A percentile compares a stretch with the other conserved stretches of the same genome.
These are phyloP conservation scores for Tricholoma hemisulphureum DNA, from an alignment of 768 basidiomycete genomes.

Conservation along the genomic window DNA sequence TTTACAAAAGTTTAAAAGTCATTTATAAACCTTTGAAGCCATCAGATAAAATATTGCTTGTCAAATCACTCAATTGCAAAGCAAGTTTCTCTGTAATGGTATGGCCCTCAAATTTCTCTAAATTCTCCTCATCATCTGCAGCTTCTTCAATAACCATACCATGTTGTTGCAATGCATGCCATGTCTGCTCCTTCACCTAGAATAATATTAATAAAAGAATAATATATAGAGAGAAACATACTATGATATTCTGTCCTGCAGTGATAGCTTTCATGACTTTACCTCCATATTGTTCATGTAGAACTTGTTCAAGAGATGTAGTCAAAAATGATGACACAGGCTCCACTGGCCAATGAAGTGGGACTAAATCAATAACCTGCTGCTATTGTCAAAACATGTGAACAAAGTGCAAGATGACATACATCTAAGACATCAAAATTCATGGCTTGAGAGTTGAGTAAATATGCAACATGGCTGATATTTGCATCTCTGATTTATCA, in stretches of 20 bases:
- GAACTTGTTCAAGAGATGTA: constrained; percentile 72
- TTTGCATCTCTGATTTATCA: constrained; percentile 46
- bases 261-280: constrained; percentile 77
- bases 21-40: too few relatives aligned
- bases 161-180: constrained; percentile 55
- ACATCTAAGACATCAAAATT: constrained; percentile 80
- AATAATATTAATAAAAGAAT: not conserved
- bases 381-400: not conserved
- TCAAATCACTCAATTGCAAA: not conserved
- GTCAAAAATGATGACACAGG: constrained; percentile 74
- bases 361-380: constrained; percentile 65
- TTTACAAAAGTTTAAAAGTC: too few relatives aligned
- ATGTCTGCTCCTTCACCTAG: constrained; percentile 60
- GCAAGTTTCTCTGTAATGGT: constrained; percentile 4
- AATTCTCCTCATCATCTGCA: constrained; percentile 41
- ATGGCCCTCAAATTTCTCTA: constrained; percentile 29
- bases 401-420: constrained; percentile 30
- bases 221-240: constrained; percentile 20
- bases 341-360: constrained; percentile 72
- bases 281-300: constrained; percentile 69
- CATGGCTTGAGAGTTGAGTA: constrained; percentile 78
- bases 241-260: constrained; percentile 76
- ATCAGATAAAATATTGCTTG: not conserved
- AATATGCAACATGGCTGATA: constrained; percentile 57
- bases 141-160: constrained; percentile 70